Conservation (phyloP, 805 yeast species). For the Schwanniomyces occidentalis region DNA sequence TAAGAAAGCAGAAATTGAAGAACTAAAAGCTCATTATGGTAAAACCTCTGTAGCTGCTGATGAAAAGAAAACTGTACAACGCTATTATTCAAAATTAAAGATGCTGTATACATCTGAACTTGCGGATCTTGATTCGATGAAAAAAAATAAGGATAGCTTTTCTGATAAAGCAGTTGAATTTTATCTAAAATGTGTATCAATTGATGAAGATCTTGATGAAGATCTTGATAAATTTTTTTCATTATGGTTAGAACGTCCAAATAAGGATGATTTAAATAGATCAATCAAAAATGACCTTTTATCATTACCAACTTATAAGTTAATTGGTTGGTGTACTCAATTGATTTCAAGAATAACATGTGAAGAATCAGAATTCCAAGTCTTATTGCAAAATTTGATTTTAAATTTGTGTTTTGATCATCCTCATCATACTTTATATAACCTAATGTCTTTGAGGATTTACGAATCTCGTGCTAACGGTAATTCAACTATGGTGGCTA, state of each 20-base stretch:
- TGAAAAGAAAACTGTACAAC: conserved; percentile 54
- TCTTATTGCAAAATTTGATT: conserved; percentile 48
- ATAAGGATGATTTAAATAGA: conserved; percentile 43
- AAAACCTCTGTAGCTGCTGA: conserved; percentile 39
- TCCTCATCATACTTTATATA: conserved; percentile 74
- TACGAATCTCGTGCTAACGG: conserved; percentile 36
- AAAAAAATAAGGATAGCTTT: conserved; percentile 41
- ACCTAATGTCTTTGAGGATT: conserved; percentile 55
- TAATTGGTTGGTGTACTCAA: conserved; percentile 83
- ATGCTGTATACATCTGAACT: conserved; percentile 51
- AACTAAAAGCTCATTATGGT: conserved; percentile 46
- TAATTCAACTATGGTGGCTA: conserved; percentile 39
- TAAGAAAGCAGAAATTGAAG: conserved; percentile 49
- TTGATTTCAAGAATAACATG: conserved; percentile 65
- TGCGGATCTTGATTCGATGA: conserved; percentile 42
- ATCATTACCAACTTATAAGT: conserved; percentile 55
- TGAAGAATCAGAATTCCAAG: conserved; percentile 56
- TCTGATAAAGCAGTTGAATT: conserved; percentile 56
- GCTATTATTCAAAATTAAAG: conserved; percentile 50
- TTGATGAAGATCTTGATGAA: conserved; percentile 44
- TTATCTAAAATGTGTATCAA: conserved; percentile 56
- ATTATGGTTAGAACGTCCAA: conserved; percentile 72
- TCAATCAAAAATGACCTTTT: conserved; percentile 38
- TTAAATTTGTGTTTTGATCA: conserved; percentile 50
- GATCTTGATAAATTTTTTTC: conserved; percentile 78